phyloP scores from a whole-genome alignment of 768 basidiomycete species.

The Hypsizygus marmoreus region DNA sequence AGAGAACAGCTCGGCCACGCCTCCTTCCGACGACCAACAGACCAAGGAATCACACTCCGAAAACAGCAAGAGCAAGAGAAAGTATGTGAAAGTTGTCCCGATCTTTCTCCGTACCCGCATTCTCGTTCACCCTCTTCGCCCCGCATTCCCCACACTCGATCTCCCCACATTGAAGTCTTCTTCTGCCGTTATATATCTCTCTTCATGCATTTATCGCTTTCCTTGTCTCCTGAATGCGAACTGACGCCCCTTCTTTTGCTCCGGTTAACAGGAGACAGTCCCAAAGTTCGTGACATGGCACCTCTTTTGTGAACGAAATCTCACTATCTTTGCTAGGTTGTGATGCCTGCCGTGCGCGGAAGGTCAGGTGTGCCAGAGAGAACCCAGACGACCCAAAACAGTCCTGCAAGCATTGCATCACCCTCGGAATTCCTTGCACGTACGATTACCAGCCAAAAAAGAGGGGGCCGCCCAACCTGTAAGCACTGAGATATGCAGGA shows the following conservation, averaged over 20 bases:
- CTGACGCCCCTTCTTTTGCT: conserved; percentile 30
- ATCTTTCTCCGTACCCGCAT: conserved; percentile 55
- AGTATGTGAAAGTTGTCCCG: conserved; percentile 61
- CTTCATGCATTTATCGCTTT: conserved; percentile 39
- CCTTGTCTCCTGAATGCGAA: conserved; percentile 27
- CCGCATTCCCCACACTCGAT: conserved; percentile 43
- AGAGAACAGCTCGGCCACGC: conserved; percentile 60
- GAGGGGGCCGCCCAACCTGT: conserved; percentile 91
- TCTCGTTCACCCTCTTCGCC: conserved; percentile 37
- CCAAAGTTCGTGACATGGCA: conserved; percentile 59
- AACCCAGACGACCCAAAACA: conserved; percentile 75
- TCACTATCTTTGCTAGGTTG: conserved; percentile 54
- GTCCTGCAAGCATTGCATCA: conserved; percentile 85
- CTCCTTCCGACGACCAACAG: conserved; percentile 64
- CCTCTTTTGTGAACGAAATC: conserved; percentile 5
- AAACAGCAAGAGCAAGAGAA: conserved; percentile 78
- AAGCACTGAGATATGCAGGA: conserved; percentile 26
- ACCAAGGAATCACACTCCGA: conserved; percentile 59
- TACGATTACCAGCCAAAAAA: conserved; percentile 96
- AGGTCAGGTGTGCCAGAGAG: conserved; percentile 83
- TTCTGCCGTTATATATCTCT: conserved; percentile 21
- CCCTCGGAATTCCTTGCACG: conserved; percentile 81
- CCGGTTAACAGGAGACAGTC: conserved; percentile 68
- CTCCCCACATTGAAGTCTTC: conserved; percentile 28
- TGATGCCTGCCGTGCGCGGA: conserved; percentile 84